Base-by-base conservation (phyloP, 2,329 filamentous ascomycete genomes). In the Colletotrichum graminicola region DNA sequence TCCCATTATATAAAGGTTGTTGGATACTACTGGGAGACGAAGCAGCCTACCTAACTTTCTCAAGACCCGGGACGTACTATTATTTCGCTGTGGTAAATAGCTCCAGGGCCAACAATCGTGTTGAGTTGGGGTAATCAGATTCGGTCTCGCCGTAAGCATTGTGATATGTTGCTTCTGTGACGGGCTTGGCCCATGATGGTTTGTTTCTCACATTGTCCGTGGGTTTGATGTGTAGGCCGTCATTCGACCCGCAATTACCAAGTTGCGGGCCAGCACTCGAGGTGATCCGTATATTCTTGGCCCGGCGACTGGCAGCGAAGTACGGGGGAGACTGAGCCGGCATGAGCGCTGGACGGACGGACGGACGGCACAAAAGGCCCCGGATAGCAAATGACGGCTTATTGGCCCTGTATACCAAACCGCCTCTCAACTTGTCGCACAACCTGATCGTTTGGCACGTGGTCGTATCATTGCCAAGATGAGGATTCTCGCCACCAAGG, bases 1-100 rank as follows among this genome's bases (percentile, higher is more conserved):
- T 26, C 55, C 12, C n/a, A 16, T 39, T 34, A 51, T 39, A 41
- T n/a, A 26, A 29, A 23, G 32, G 47, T n/a, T 39, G 18, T 52
- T 41, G 10, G 23, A 16, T 52, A 29, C 36, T 5, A n/a, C 45
- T 47, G 21, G 21, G 5, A 29, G 34, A 51, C 18, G 21, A 39
- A 49, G 34, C 34, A 12, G 49, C 36, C 26, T 21, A 12, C 39
- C 26, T 12, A 52, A n/a, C 29, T 26, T 32, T 18, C 36, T 18
- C 29, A 16, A 29, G 49, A 18, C 23, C 52, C 6, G 18, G 49
- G 61, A 26, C 16, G 56, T 18, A 39, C 11, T 32, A 11, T 23
- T 36, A 29, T 36, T 21, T 12, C 34, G 41, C 11, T n/a, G 61
- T 34, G 26, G 39, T 65, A 65, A 29, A 65, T 49, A 57, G 32